These are phyloP conservation scores for Ascochyta viciae-villosae DNA, from an alignment of 2,329 filamentous ascomycete genomes.

Conservation along the genomic window DNA sequence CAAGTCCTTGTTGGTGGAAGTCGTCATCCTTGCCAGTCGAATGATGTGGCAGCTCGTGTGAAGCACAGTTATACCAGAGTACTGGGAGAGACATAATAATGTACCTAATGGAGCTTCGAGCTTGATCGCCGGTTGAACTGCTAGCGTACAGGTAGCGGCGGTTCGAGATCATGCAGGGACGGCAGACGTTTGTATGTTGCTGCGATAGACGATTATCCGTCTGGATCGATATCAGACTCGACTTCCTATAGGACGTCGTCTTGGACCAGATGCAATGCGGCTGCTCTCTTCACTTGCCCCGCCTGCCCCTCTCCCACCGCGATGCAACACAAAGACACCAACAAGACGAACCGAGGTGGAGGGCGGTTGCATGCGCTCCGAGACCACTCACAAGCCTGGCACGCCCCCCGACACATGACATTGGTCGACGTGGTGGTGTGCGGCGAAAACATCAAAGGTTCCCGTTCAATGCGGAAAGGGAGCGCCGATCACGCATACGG, in stretches of 20 bases:
- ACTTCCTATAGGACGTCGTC: not conserved
- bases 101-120: not conserved
- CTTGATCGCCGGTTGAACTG: not conserved
- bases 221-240: too few relatives aligned
- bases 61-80: conserved; percentile 2
- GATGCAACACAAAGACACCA: not conserved
- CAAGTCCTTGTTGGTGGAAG: conserved; percentile 2
- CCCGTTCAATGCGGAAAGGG: not conserved
- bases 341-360: not conserved
- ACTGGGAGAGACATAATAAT: conserved; percentile 5
- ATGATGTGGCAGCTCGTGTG: not conserved
- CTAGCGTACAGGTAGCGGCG: conserved; percentile 3
- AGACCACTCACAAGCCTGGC: not conserved
- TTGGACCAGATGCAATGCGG: not conserved
- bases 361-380: not conserved
- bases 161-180: conserved; percentile 10
- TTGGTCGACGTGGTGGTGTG: not conserved
- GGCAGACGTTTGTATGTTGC: not conserved
- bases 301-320: not conserved
- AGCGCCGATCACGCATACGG: conserved; percentile 7
- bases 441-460: not conserved
- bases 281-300: not conserved
- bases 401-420: not conserved
- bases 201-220: conserved; percentile 5
- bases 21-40: conserved; percentile 10